Evolutionary conservation across 2,329 filamentous ascomycete genomes (phyloP).

Genomic region (Onygenales sp.): DNA sequence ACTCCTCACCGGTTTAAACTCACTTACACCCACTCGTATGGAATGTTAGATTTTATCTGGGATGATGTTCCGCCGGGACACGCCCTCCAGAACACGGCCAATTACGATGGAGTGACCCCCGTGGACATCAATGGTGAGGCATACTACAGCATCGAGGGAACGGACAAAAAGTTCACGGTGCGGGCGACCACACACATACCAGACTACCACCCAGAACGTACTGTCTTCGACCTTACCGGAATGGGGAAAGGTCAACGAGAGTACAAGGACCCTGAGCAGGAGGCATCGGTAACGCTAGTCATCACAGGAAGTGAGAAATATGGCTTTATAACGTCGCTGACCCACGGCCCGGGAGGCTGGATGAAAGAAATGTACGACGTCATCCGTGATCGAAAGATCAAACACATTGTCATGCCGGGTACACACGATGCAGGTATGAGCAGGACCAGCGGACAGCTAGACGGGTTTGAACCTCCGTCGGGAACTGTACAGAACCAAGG

Average conservation of each 20-base stretch:
- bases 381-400: slow-evolving; percentile 31
- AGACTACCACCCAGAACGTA: background rate
- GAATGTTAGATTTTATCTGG: background rate
- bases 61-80: background rate
- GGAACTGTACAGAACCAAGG: slow-evolving; percentile 33
- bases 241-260: background rate
- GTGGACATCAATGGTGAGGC: background rate
- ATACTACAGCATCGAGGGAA: background rate
- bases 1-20: background rate
- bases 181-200: background rate
- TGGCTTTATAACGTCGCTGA: slow-evolving; percentile 23
- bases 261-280: background rate
- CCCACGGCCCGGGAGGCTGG: slow-evolving; percentile 26
- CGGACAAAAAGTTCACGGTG: background rate
- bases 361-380: slow-evolving; percentile 31
- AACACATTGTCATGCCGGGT: slow-evolving; percentile 41
- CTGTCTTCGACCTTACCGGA: background rate
- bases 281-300: slow-evolving; percentile 17
- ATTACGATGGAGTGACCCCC: background rate
- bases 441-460: slow-evolving; percentile 24
- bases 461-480: slow-evolving; percentile 2
- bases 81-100: background rate
- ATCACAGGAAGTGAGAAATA: slow-evolving; percentile 25
- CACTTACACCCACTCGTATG: background rate
- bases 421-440: slow-evolving; percentile 43